Evolutionary conservation across 2,329 filamentous ascomycete genomes (phyloP), one percentile per base, ranked within the genome.

Genomic region (Alternaria metachromatica): DNA sequence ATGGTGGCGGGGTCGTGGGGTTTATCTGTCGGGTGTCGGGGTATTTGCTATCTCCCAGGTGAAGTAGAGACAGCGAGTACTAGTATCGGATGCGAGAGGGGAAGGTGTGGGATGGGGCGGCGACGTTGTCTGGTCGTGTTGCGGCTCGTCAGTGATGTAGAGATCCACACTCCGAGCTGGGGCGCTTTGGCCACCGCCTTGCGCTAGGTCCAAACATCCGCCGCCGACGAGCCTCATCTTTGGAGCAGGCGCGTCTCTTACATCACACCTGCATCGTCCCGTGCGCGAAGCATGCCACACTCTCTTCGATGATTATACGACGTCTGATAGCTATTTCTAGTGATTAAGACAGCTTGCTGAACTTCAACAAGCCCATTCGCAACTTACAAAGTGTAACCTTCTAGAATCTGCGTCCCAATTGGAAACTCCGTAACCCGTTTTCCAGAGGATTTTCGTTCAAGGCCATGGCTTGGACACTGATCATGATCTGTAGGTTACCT

Each of bases 401-500:
- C 6, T 45, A 9, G 15, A 37, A n/a, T 37, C 43, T 26, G n/a
- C 2, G 10, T 11, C 7, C 13, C 37, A n/a, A 18, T n/a, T 13
- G 15, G 21, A 70, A 67, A 2, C 80, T 81, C 0, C 86, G 86
- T 37, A 37, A 37, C 71, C 87, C 84, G 72, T 87, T 88, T 77
- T 80, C 82, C 63, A 78, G 84, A 1, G 86, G 86, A 41, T 84
- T 64, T 18, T 83, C 81, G 66, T 81, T 84, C 58, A 88, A 81
- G 21, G 87, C 82, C 85, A 88, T 87, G 43, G 81, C 80, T 68
- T 88, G 86, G 57, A 87, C 85, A 50, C 82, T 85, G 21, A 87
- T 82, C 12, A 86, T 77, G 10, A 86, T 71, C 64, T 85, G 84
- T 5, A 85, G 74, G 6, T 86, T 74, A 1, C 84, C 86, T 7